Conservation (phyloP, 768 basidiomycete species). For the Lentinula sp. region DNA sequence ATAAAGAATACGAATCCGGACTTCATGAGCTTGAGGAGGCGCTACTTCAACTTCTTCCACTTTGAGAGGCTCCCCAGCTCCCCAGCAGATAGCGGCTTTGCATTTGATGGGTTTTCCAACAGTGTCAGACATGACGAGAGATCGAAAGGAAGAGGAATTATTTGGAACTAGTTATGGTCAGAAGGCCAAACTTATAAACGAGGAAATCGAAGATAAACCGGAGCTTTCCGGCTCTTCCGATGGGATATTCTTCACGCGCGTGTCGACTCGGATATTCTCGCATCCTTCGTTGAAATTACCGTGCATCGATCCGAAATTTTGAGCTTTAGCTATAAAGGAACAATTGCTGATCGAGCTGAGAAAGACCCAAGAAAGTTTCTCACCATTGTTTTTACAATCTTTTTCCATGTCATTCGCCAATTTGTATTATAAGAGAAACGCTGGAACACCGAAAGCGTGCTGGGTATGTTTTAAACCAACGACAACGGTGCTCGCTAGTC, state of each 20-base stretch:
- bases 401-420: constrained; percentile 67
- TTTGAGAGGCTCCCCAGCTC: constrained; percentile 76
- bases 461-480: constrained; percentile 79
- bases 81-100: constrained; percentile 97
- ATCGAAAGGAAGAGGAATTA: background rate
- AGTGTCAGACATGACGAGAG: constrained; percentile 59
- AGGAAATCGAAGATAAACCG: background rate
- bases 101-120: constrained; percentile 75
- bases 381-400: background rate
- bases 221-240: background rate
- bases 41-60: constrained; percentile 93
- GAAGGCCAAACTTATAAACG: constrained; percentile 1
- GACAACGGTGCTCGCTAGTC: constrained; percentile 45
- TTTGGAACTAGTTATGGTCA: background rate
- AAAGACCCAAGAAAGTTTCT: background rate
- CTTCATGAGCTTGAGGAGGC: constrained; percentile 86
- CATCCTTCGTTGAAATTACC: background rate
- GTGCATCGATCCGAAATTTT: background rate
- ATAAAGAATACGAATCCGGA: constrained; percentile 87
- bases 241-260: background rate
- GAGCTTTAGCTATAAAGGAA: background rate
- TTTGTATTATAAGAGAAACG: constrained; percentile 86
- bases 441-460: constrained; percentile 73
- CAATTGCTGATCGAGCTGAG: background rate
- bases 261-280: background rate